A percentile compares a stretch with the other conserved stretches of the same genome.
phyloP scores from a whole-genome alignment of 495 filamentous ascomycete genomes.

The Penicillium pancosmium region DNA sequence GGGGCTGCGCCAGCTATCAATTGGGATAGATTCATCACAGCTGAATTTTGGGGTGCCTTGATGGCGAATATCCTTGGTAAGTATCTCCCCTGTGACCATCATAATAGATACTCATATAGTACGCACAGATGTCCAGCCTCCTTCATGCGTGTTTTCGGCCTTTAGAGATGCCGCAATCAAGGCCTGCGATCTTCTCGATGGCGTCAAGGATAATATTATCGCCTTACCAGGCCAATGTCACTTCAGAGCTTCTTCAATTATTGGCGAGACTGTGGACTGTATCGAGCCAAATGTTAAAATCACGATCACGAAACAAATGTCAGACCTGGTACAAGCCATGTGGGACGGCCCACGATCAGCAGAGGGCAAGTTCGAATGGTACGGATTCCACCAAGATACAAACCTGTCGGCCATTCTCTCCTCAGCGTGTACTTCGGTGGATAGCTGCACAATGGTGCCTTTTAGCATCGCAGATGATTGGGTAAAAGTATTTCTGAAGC shows the following conservation, averaged over 20 bases:
- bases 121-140: conserved; percentile 26
- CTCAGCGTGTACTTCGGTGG: conserved; percentile 2
- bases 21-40: neutral
- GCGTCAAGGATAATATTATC: conserved; percentile 60
- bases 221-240: conserved; percentile 53
- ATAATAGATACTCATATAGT: neutral
- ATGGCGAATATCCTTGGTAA: neutral
- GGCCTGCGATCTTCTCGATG: conserved; percentile 55
- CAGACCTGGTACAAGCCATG: conserved; percentile 18
- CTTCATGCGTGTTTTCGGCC: conserved; percentile 47
- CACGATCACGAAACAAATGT: conserved; percentile 26
- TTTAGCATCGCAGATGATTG: conserved; percentile 7
- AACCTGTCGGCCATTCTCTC: neutral
- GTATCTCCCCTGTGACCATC: neutral
- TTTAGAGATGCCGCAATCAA: conserved; percentile 42
- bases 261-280: conserved; percentile 43
- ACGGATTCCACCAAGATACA: conserved; percentile 2
- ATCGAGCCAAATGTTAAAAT: conserved; percentile 38
- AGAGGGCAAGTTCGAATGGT: conserved; percentile 8
- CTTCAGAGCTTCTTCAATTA: conserved; percentile 47
- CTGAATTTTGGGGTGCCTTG: neutral
- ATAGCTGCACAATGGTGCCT: neutral
- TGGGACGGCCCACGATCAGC: conserved; percentile 28
- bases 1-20: neutral
- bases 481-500: neutral